phyloP scores from a whole-genome alignment of 2,329 filamentous ascomycete species.

The Cercospora beticola region DNA sequence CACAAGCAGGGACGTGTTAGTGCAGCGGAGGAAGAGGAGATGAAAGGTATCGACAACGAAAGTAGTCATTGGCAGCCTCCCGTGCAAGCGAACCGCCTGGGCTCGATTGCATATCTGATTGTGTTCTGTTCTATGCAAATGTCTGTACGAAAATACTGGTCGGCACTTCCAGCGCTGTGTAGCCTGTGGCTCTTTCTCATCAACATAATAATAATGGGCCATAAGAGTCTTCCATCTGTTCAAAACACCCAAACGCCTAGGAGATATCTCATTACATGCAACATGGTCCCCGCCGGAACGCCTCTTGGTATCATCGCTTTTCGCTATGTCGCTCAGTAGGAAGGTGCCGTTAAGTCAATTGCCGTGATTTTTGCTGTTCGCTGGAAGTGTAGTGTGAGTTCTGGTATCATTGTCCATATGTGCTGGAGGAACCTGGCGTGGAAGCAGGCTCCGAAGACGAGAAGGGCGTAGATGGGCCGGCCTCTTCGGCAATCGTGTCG shows the following conservation, averaged over 20 bases:
- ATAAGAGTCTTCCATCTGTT: neutral
- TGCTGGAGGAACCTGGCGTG: neutral
- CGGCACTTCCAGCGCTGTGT: neutral
- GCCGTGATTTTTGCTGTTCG: neutral
- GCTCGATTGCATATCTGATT: neutral
- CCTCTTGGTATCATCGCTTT: neutral
- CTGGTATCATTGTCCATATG: neutral
- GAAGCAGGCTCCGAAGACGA: neutral
- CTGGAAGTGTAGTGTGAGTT: neutral
- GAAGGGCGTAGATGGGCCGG: neutral
- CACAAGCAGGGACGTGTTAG: too few relatives aligned
- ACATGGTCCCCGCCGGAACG: neutral
- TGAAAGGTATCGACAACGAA: neutral
- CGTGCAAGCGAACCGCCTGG: neutral
- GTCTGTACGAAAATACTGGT: neutral
- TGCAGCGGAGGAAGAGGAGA: neutral
- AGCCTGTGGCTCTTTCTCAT: neutral
- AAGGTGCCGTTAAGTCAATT: neutral
- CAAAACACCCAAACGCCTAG: neutral
- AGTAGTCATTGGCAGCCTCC: neutral
- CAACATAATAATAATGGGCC: neutral
- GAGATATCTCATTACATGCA: neutral
- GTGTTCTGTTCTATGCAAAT: neutral
- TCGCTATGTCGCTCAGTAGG: neutral
- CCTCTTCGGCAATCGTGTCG: neutral